A percentile compares a stretch with the other conserved stretches of the same genome.
Conservation (phyloP, 108 stramenopile species). For the Fragilaria radians region DNA sequence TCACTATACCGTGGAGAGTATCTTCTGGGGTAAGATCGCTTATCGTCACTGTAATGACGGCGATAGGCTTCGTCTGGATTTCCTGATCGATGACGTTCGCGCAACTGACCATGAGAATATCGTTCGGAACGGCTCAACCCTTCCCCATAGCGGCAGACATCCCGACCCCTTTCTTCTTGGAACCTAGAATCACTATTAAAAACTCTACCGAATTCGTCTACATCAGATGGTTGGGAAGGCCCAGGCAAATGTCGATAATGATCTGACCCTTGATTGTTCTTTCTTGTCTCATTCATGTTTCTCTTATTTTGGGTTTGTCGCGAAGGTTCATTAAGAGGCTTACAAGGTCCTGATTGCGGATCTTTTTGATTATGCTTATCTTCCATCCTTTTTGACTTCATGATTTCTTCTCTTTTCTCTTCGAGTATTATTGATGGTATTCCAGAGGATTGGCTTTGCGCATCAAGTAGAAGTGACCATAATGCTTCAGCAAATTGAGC, state of each 20-base stretch:
- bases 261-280: background rate
- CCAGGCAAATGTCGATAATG: background rate
- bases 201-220: background rate
- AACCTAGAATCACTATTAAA: background rate
- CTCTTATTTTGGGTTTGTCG: background rate
- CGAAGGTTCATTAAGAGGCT: background rate
- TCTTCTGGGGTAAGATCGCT: background rate
- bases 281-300: background rate
- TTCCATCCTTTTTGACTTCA: conserved; percentile 61
- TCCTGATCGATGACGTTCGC: background rate
- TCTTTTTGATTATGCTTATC: conserved; percentile 10
- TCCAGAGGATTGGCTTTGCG: conserved; percentile 44
- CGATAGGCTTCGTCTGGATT: background rate
- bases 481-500: conserved; percentile 63
- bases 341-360: background rate
- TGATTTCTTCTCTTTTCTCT: too few relatives aligned
- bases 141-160: background rate
- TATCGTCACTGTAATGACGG: background rate
- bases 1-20: background rate
- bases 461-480: conserved; percentile 80
- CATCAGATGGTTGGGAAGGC: background rate
- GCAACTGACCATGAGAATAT: background rate
- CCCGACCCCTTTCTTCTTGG: conserved; percentile 35
- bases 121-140: background rate
- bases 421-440: conserved; percentile 70